phyloP scores from a whole-genome alignment of 345 rosid species.

The Sonneratia alba region DNA sequence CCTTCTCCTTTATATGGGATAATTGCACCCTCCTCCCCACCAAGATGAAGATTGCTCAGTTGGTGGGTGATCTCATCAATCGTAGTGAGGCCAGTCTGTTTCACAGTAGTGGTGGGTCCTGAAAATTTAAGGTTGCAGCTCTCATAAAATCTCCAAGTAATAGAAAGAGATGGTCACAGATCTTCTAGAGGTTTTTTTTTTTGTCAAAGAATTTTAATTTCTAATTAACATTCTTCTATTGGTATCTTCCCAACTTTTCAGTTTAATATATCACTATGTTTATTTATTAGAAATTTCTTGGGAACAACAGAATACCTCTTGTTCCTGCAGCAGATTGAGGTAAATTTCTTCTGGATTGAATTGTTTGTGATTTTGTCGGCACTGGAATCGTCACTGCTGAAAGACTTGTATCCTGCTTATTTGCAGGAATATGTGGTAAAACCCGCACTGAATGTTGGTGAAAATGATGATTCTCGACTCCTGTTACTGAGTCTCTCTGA shows the following conservation, averaged over 20 bases:
- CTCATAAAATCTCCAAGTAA: neutral
- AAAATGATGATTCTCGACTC: neutral
- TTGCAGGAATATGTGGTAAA: neutral
- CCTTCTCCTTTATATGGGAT: slow-evolving; percentile 52
- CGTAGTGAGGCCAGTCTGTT: slow-evolving; percentile 15
- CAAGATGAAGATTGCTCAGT: slow-evolving; percentile 37
- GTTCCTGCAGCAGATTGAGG: neutral
- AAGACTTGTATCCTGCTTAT: neutral
- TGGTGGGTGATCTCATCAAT: slow-evolving; percentile 40
- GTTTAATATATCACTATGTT: neutral
- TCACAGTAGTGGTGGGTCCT: slow-evolving; percentile 29
- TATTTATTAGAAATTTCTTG: neutral
- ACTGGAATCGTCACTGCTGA: slow-evolving; percentile 3
- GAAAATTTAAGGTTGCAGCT: slow-evolving; percentile 9
- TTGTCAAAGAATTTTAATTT: neutral
- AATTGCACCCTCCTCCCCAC: slow-evolving; percentile 35
- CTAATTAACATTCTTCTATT: neutral
- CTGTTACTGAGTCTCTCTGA: neutral
- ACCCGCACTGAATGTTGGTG: neutral
- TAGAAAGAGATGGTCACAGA: neutral
- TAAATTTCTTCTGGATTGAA: neutral
- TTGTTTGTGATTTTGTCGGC: neutral
- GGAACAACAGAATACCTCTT: slow-evolving; percentile 1
- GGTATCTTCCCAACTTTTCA: neutral
- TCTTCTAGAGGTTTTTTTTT: neutral